Conservation (phyloP, 2,329 filamentous ascomycete species). For the Trichoderma koningiopsis region DNA sequence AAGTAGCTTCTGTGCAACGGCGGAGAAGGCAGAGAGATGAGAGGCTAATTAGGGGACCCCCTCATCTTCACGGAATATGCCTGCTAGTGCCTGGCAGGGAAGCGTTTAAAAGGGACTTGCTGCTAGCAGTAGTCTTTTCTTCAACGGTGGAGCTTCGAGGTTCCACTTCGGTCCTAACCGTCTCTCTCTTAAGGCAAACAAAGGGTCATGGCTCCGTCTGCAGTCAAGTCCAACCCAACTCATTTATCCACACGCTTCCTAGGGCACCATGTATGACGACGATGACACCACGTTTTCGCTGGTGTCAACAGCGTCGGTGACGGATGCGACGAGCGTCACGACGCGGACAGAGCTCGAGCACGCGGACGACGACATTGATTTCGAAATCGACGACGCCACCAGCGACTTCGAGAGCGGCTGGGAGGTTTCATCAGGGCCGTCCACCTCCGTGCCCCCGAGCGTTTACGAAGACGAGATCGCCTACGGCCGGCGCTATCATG, state of each 20-base stretch:
- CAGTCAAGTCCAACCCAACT: constrained; percentile 16
- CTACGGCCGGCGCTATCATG: constrained; percentile 46
- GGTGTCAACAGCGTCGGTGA: constrained; percentile 34
- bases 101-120: constrained; percentile 15
- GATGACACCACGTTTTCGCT: constrained; percentile 37
- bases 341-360: constrained; percentile 30
- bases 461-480: constrained; percentile 40
- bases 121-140: background rate
- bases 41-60: constrained; percentile 21
- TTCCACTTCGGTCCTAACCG: constrained; percentile 26
- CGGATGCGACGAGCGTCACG: constrained; percentile 27
- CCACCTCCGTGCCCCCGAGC: constrained; percentile 40
- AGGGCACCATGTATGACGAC: constrained; percentile 30
- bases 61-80: constrained; percentile 20
- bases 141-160: constrained; percentile 25
- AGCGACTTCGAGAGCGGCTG: constrained; percentile 27
- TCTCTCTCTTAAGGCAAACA: constrained; percentile 24
- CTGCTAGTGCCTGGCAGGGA: constrained; percentile 24
- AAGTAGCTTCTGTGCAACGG: background rate
- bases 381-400: constrained; percentile 30
- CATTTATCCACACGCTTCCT: constrained; percentile 20
- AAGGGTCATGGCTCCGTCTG: constrained; percentile 24
- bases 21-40: background rate
- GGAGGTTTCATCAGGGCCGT: constrained; percentile 36
- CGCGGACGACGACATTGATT: constrained; percentile 35